These are phyloP conservation scores for Pseudoscleropodium purum DNA, from an alignment of 225 moss, liverwort and hornwort species.

Conservation along the genomic window DNA sequence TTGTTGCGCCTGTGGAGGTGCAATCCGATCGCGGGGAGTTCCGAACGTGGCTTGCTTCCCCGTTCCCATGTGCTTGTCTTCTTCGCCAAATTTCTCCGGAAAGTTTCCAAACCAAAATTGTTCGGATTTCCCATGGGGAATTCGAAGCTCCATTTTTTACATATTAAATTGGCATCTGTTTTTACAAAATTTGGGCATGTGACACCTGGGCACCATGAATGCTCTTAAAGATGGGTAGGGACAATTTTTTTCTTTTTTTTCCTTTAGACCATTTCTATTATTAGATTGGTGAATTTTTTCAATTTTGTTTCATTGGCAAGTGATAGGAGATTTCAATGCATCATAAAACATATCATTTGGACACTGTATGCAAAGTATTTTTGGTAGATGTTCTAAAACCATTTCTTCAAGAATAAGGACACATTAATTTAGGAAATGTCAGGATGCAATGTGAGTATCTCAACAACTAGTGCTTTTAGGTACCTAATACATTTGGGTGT, in stretches of 20 bases:
- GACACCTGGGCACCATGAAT: background rate
- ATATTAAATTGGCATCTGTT: background rate
- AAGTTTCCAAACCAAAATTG: background rate
- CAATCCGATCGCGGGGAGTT: background rate
- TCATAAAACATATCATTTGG: background rate
- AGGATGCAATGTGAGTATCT: background rate
- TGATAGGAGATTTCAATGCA: background rate
- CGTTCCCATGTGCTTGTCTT: background rate
- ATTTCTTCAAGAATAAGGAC: background rate
- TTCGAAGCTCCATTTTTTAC: background rate
- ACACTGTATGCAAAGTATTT: background rate
- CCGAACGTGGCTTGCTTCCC: background rate
- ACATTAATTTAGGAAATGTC: background rate
- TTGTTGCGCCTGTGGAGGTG: background rate
- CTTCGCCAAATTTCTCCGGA: background rate
- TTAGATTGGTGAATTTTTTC: background rate
- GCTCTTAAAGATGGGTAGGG: background rate
- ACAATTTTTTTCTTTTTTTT: background rate
- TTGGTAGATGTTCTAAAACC: rapidly evolving
- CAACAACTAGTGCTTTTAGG: background rate
- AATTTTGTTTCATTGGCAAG: background rate
- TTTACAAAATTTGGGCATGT: background rate
- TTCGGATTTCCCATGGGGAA: background rate
- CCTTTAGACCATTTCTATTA: background rate
- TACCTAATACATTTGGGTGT: background rate